Evolutionary conservation across 495 filamentous ascomycete genomes (phyloP).

Genomic region (Rhypophila decipiens): DNA sequence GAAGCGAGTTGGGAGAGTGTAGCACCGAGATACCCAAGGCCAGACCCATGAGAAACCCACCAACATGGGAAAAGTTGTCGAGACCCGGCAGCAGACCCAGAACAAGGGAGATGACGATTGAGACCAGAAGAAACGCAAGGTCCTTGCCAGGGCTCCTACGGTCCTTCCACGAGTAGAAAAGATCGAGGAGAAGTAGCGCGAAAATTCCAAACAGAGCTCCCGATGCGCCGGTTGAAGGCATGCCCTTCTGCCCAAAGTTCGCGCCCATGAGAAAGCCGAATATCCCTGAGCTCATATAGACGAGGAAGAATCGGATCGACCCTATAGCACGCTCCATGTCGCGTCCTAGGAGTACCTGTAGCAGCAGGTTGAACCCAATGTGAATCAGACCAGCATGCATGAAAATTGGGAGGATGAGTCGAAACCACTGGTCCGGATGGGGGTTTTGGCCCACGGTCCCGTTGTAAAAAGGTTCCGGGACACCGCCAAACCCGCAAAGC

Average conservation of each 20-base stretch:
- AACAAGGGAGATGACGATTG: slow-evolving; percentile 83
- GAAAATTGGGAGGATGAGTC: slow-evolving; percentile 95
- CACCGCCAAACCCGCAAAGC: slow-evolving; percentile 74
- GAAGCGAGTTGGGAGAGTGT: slow-evolving; percentile 75
- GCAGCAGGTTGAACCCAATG: slow-evolving; percentile 88
- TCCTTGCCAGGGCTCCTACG: slow-evolving; percentile 70
- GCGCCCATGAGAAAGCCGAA: slow-evolving; percentile 95
- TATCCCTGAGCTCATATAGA: slow-evolving; percentile 86
- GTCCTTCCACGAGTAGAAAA: slow-evolving; percentile 84
- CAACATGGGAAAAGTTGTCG: slow-evolving; percentile 97
- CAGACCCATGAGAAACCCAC: slow-evolving; percentile 89
- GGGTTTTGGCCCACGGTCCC: slow-evolving; percentile 27
- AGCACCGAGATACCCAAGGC: slow-evolving; percentile 79
- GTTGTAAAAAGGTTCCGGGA: slow-evolving; percentile 55
- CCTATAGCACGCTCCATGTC: slow-evolving; percentile 92
- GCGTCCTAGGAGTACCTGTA: slow-evolving; percentile 77
- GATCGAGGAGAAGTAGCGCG: slow-evolving; percentile 78
- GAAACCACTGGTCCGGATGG: slow-evolving; percentile 90
- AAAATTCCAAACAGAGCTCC: slow-evolving; percentile 88
- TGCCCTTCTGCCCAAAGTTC: slow-evolving; percentile 75
- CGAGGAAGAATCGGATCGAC: slow-evolving; percentile 72
- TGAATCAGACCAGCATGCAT: slow-evolving; percentile 89
- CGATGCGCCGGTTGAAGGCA: slow-evolving; percentile 81
- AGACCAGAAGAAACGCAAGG: slow-evolving; percentile 73
- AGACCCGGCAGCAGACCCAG: slow-evolving; percentile 86